Evolutionary conservation across 1,139 yeast genomes (phyloP), one percentile per base, ranked within the genome.

Genomic region (Pichia sorboxylosa): DNA sequence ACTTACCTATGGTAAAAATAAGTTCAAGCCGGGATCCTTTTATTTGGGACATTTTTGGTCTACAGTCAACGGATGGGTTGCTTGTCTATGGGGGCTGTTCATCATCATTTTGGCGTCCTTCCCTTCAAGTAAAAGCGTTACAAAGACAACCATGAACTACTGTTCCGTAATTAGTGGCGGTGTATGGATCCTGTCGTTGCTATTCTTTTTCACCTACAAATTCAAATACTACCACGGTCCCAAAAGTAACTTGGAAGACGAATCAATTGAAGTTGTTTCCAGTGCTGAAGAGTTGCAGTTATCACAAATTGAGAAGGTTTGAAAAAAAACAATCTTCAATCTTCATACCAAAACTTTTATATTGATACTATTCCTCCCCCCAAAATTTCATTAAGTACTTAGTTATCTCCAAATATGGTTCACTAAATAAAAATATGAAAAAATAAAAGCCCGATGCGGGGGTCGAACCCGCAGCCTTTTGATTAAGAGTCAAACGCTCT

Each of bases 11-110:
- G 73, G 73, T 29, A 61, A 55, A 34, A 57, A 63, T 30, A 55
- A 63, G 29, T 76, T 76, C 49, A 59, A 53, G 13, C 82, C 82
- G 0, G 87, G 87, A 7, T 66, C 70, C 7, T 77, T 77, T 48
- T 69, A 70, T 49, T 57, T 75, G 41, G 85, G 85, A 20, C 39
- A 52, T 11, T 43, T 62, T 30, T 29, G 35, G 22, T 69, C 78
- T 2, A 62, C 61, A 6, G 40, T 65, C 6, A 47, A 64, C 24
- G 65, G 64, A 17, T 56, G 62, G 59, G 43, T 46, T 26, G 34
- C 49, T 6, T 42, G 50, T 21, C 27, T 27, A 8, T 35, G 38
- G 38, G 38, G 38, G 9, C 15, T 27, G 6, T 35, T 32, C 13
- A 56, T 55, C 10, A 61, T 64, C 16, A 40, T 58, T 7, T 48